Base-by-base conservation (phyloP, 192 early-diverging fungal species). In the Linderina pennispora region DNA sequence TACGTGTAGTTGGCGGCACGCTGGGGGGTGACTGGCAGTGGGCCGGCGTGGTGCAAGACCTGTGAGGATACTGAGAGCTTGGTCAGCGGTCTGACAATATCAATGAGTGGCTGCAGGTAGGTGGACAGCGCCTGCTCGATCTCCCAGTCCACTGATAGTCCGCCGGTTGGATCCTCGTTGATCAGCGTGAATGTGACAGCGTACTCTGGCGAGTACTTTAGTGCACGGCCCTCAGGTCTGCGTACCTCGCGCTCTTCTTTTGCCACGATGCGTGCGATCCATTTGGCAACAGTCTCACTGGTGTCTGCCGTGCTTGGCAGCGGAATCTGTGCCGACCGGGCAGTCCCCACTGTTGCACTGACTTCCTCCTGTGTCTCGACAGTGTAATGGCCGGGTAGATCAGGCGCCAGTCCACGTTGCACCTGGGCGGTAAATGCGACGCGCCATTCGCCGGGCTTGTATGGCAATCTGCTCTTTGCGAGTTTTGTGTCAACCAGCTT, bases 151-250 rank as follows among this genome's bases (percentile, higher is more conserved):
- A 88, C 74, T 2, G 67, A 45, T 3, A 78, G 60, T n/a, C 76
- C 75, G 6, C 20, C 47, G n/a, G 53, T 48, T 2, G 94, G 87
- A 40, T 94, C 76, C 9, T 81, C 91, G 49, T 89, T 90, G 61
- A 96, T 77, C 13, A 98, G 62, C 44, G 85, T 94, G 42, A 95
- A 86, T 2, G 84, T 86, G 26, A 95, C 39, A 47, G 94, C 81
- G 44, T 94, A 95, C 38, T 83, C 73, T 13, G 86, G 68, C 0
- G 92, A 80, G 54, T 87, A 97, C 57, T 94, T 94, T 28, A 98
- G 67, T 6, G 83, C 80, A 17, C 82, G 71, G 60, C 28, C 28
- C 23, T 32, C 15, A 31, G 28, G 13, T 23, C 20, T 43, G 2
- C 50, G 34, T 33, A 41, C 41, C 14, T 50, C 43, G 23, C 48